phyloP scores from a whole-genome alignment of 345 rosid species.

The Gossypium arboreum region DNA sequence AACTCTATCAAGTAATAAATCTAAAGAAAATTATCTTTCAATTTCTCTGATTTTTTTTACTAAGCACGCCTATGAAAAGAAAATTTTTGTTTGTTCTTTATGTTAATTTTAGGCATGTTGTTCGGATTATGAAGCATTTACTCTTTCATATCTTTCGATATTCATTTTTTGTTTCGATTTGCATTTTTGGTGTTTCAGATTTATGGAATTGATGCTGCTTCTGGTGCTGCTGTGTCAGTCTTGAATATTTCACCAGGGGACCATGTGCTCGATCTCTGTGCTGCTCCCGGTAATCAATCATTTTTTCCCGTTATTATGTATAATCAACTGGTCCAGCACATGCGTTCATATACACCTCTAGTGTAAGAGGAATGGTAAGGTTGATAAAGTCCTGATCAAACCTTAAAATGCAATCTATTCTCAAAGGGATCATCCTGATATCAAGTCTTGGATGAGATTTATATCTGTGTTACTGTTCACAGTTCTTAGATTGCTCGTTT shows the following conservation, averaged over 20 bases:
- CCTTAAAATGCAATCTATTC: neutral
- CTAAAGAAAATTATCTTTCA: too few species aligned
- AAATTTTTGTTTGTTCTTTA: neutral
- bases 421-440: neutral
- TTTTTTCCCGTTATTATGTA: neutral
- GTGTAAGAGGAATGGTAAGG: neutral
- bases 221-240: slow-evolving; percentile 84
- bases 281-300: slow-evolving; percentile 70
- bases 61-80: too few species aligned
- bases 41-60: too few species aligned
- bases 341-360: neutral
- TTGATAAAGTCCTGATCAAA: neutral
- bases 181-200: slow-evolving; percentile 36
- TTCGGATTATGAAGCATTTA: neutral
- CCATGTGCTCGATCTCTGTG: slow-evolving; percentile 89
- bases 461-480: neutral
- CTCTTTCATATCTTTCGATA: neutral
- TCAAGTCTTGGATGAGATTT: neutral
- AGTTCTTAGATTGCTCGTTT: neutral
- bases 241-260: slow-evolving; percentile 67
- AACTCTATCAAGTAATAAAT: too few species aligned
- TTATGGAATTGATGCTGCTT: slow-evolving; percentile 91
- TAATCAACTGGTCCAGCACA: neutral
- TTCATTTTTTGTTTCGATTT: neutral
- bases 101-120: neutral